Evolutionary conservation across 116 monocot species (phyloP), one percentile per base, ranked within the genome.

Genomic region (Zostera marina): DNA sequence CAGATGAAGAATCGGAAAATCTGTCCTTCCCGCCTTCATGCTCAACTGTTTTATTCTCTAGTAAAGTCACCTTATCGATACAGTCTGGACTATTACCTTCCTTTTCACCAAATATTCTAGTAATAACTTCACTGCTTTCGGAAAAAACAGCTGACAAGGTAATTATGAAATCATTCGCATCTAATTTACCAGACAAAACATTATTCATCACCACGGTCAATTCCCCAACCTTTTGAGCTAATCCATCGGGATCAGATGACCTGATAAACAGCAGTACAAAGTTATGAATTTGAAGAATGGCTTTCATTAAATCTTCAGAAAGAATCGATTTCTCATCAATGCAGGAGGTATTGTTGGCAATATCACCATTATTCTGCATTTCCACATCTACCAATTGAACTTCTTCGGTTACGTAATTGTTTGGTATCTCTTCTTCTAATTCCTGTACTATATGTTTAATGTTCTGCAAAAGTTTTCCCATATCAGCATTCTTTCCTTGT

Each of bases 21-120:
- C 58, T 68, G 5, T 66, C 72, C 45, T 81, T 78, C 13, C 13
- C 22, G 48, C 61, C 44, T 58, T 79, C 82, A 66, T 72, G 54
- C 46, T 62, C 63, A 63, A 56, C 52, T 16, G 76, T 57, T 69
- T 72, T 76, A 46, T 84, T 82, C 64, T 85, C 91, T 53, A 79
- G 56, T 46, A 91, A 74, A 23, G 91, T 80, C 22, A 77, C 75
- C 61, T 85, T 87, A 41, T 92, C 83, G 39, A 87, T 70, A 65
- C 74, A 87, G 66, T 86, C 86, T 54, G 75, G 58, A 58, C 22
- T 69, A 54, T 72, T 76, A 42, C 22, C 68, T 22, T 74, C 80
- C 22, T 58, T 70, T 68, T 77, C 86, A 59, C 68, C 82, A 39
- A 54, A 23, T 42, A 72, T 58, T 41, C 12, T 68, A 47, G 43